Evolutionary conservation across 73 alveolate genomes (phyloP).

Genomic region (Tetrahymena malaccensis): DNA sequence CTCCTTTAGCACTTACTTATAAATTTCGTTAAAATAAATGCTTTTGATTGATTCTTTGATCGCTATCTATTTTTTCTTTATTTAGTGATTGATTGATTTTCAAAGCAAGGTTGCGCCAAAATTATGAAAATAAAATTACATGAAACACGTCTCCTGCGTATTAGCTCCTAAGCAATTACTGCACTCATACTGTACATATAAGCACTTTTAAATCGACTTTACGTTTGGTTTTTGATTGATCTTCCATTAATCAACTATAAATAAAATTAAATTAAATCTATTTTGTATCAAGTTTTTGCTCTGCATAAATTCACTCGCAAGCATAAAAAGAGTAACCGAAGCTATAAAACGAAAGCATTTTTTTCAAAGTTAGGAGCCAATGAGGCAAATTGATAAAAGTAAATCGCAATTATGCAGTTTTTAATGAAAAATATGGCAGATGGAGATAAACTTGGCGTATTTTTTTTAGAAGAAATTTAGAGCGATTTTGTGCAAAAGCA

Average conservation of each 20-base stretch:
- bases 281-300: too few relatives aligned
- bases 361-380: too few relatives aligned
- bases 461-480: too few relatives aligned
- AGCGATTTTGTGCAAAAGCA: too few relatives aligned
- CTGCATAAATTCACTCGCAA: too few relatives aligned
- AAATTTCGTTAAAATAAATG: neutral
- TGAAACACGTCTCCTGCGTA: neutral
- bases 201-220: neutral
- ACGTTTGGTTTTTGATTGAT: neutral
- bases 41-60: neutral
- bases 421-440: too few relatives aligned
- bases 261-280: too few relatives aligned
- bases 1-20: neutral
- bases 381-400: too few relatives aligned
- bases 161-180: neutral
- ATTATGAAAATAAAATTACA: neutral
- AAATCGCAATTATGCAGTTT: too few relatives aligned
- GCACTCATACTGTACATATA: neutral
- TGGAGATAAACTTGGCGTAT: too few relatives aligned
- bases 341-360: too few relatives aligned
- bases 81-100: neutral
- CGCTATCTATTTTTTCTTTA: neutral
- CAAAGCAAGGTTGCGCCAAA: neutral
- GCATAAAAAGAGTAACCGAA: neutral
- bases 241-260: neutral